phyloP scores from a whole-genome alignment of 2,329 filamentous ascomycete species.

The Lachnellula hyalina region DNA sequence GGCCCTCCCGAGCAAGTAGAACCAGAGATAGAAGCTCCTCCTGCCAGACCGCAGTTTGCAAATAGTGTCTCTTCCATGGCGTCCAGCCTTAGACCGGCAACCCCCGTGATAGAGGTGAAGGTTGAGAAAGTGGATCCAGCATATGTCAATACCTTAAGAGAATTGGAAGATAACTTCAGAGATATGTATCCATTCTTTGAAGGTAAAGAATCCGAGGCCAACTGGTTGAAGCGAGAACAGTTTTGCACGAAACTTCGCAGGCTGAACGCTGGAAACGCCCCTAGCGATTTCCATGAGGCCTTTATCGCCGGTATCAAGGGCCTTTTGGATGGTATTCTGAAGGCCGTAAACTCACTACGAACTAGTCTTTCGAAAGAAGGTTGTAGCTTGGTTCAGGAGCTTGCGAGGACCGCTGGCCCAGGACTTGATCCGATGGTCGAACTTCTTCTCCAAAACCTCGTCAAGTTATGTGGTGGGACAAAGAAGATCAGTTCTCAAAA shows the following conservation, averaged over 20 bases:
- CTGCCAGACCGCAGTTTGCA: constrained; percentile 41
- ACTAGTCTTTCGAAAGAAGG: constrained; percentile 88
- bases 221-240: constrained; percentile 86
- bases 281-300: constrained; percentile 65
- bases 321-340: constrained; percentile 82
- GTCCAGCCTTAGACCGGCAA: constrained; percentile 42
- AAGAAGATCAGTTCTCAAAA: constrained; percentile 90
- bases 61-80: constrained; percentile 46
- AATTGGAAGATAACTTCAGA: constrained; percentile 81
- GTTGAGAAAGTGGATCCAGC: constrained; percentile 69
- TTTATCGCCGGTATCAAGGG: constrained; percentile 68
- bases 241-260: constrained; percentile 69
- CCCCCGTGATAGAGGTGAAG: constrained; percentile 60
- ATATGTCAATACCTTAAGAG: constrained; percentile 77
- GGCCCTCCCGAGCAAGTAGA: constrained; percentile 26
- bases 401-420: constrained; percentile 70
- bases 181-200: constrained; percentile 81
- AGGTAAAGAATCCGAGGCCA: constrained; percentile 82
- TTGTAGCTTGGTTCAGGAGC: constrained; percentile 77
- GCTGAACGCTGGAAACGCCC: constrained; percentile 77
- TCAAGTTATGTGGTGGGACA: constrained; percentile 83
- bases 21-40: constrained; percentile 30
- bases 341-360: constrained; percentile 74
- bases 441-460: constrained; percentile 78
- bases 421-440: constrained; percentile 85